Conservation (phyloP, 805 yeast genomes). For the Zygotorulaspora sp. region DNA sequence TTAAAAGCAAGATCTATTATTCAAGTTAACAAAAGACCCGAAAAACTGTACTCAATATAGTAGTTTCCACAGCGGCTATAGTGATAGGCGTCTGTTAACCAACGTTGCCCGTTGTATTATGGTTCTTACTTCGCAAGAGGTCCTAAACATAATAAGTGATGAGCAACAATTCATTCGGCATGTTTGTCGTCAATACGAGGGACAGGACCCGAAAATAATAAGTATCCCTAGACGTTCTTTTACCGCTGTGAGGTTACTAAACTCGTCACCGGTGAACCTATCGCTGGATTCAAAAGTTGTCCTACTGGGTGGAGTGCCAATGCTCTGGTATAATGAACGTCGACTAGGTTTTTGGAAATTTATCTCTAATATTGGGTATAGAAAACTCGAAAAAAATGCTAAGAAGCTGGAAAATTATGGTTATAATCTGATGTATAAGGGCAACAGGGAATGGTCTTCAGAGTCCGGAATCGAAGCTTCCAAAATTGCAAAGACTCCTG, state of each 20-base stretch:
- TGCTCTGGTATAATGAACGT: slow-evolving; percentile 43
- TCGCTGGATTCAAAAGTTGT: slow-evolving; percentile 45
- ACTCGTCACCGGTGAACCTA: slow-evolving; percentile 47
- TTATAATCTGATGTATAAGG: slow-evolving; percentile 12
- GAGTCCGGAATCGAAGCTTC: no score
- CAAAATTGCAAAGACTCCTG: no score
- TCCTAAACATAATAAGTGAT: slow-evolving; percentile 18
- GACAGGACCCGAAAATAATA: slow-evolving; percentile 8
- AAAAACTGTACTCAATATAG: no score
- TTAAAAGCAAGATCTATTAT: no score
- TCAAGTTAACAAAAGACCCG: no score
- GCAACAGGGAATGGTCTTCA: slow-evolving; percentile 2
- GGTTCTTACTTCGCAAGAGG: slow-evolving; percentile 13
- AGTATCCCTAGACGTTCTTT: slow-evolving; percentile 50
- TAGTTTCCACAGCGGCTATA: no score
- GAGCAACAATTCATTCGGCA: slow-evolving; percentile 19
- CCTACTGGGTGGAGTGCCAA: slow-evolving; percentile 57
- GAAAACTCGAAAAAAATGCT: slow-evolving; percentile 10
- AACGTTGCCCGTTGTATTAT: no score
- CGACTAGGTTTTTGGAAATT: slow-evolving; percentile 12
- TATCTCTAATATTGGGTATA: slow-evolving; percentile 5
- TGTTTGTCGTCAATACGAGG: slow-evolving; percentile 10
- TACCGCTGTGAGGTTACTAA: slow-evolving; percentile 56
- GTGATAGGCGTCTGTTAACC: no score
- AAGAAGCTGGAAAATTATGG: slow-evolving; percentile 9